phyloP scores from a whole-genome alignment of 2,329 filamentous ascomycete genomes.

The Daldinia eschscholtzii region DNA sequence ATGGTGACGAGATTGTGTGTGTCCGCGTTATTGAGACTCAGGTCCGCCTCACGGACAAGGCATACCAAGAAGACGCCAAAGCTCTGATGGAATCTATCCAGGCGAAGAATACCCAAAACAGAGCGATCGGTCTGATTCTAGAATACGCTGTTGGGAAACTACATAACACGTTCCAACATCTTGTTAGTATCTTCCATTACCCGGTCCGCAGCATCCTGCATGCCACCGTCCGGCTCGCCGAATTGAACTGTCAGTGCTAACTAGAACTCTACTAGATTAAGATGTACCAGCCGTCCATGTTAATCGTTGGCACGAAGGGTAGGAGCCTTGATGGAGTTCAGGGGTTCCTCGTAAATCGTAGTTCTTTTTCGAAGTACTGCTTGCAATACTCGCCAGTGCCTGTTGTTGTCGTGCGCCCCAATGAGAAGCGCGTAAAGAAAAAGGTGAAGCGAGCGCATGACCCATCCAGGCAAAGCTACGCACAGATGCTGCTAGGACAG shows the following conservation, averaged over 20 bases:
- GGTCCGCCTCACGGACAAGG: slow-evolving; percentile 73
- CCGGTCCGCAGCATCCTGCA: neutral
- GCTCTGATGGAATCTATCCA: slow-evolving; percentile 81
- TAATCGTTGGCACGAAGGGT: slow-evolving; percentile 90
- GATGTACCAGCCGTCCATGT: slow-evolving; percentile 90
- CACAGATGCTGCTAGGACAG: slow-evolving; percentile 76
- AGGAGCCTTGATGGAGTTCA: slow-evolving; percentile 88
- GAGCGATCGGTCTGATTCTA: slow-evolving; percentile 85
- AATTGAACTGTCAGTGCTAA: slow-evolving; percentile 26
- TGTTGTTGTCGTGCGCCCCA: slow-evolving; percentile 90
- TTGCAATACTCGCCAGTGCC: slow-evolving; percentile 93
- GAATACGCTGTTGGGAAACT: slow-evolving; percentile 92
- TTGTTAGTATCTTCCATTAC: slow-evolving; percentile 69
- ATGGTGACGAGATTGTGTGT: slow-evolving; percentile 93
- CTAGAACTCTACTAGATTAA: slow-evolving; percentile 73
- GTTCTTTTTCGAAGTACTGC: slow-evolving; percentile 94
- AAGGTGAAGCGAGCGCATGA: slow-evolving; percentile 87
- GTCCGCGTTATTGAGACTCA: slow-evolving; percentile 89
- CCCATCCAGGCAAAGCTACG: slow-evolving; percentile 79
- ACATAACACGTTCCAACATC: slow-evolving; percentile 88
- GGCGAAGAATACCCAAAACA: slow-evolving; percentile 80
- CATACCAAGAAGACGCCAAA: slow-evolving; percentile 82
- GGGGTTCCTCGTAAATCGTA: slow-evolving; percentile 80
- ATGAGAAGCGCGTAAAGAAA: slow-evolving; percentile 89
- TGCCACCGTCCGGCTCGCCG: neutral